Evolutionary conservation across 441 rosid genomes (phyloP), one percentile per base, ranked within the genome.

Genomic region (Erysimum cheiri): DNA sequence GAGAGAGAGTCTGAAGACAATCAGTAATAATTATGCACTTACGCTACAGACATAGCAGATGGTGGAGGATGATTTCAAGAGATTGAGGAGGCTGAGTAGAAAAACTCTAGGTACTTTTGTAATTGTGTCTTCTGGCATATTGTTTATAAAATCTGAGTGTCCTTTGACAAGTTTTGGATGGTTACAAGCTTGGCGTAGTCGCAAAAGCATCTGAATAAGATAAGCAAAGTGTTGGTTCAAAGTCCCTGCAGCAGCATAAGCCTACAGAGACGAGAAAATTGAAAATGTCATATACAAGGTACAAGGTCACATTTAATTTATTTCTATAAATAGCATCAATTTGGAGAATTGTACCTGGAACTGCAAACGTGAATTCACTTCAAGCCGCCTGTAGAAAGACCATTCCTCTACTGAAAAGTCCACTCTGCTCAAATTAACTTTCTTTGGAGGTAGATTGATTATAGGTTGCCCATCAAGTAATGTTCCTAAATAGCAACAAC

Each of bases 151-250:
- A 48, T 81, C 86, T 52, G 93, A 80, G 78, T 69, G 35, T 70
- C 81, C 85, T 72, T 87, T 85, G 52, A 90, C 93, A 64, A 94
- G 96, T 71, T 83, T 75, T 35, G 98, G 98, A 75, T 94, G 97
- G 72, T 86, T 96, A 81, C 98, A 91, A 71, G 97, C 98, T 79
- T 94, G 98, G 52, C 98, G 95, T 63, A 94, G 90, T 53, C 97
- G 96, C 81, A 94, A 84, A 84, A 94, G 93, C 96, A 94, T 82
- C 81, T 88, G 73, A 79, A 94, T 92, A 80, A 94, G 57, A 52
- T 28, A 29, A 52, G 57, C 10, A 31, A 52, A 28, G 35, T 94
- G 78, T 83, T 91, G 49, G 93, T 95, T 79, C 80, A 91, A 80
- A 4, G 97, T 94, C 60, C 96, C 97, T 39, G 91, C 98, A 71